Base-by-base conservation (phyloP, 2,329 filamentous ascomycete genomes). In the Cadophora sp. region DNA sequence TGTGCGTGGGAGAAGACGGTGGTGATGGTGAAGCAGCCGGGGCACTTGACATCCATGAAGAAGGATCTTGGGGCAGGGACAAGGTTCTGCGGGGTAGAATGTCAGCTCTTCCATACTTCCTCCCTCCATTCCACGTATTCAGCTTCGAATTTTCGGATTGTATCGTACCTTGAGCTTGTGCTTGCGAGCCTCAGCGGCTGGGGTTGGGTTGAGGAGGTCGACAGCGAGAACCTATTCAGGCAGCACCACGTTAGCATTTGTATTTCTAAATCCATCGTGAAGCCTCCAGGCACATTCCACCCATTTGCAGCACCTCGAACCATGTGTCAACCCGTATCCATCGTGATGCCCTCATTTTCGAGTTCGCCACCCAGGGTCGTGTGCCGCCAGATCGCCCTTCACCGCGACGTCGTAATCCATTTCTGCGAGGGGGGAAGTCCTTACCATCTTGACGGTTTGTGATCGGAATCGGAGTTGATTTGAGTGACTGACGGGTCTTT, bases 1-100 rank as follows among this genome's bases (percentile, higher is more conserved):
- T 99, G 96, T 84, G 96, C 96, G 89, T 99, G 96, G 74, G 95
- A 98, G 93, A 98, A 99, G 85, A 99, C 96, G 83, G 96, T 99
- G 84, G 96, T 99, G 90, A 99, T 99, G 84, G 94, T 97, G 91
- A 98, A 99, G 93, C 96, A 99, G 80, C 96, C 96, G 83, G 96
- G 96, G 92, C 96, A 99, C 92, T 99, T 99, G 88, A 99, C 96
- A 83, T 99, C 96, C 96, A 99, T 99, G 93, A 99, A 99, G 92
- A 98, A 99, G 77, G 95, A 98, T 83, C 96, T 93, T 80, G 96
- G 96, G 76, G 89, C 91, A 79, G 96, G 96, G 82, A 99, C 96
- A 79, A 99, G 92, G 77, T 89, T 94, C 94, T 96, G 76, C 71
- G 36, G 50, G 33, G 27, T 65, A 64, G 63, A 6, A 30, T 30